Conservation (phyloP, 768 basidiomycete genomes). For the Russula griseocarnosa region DNA sequence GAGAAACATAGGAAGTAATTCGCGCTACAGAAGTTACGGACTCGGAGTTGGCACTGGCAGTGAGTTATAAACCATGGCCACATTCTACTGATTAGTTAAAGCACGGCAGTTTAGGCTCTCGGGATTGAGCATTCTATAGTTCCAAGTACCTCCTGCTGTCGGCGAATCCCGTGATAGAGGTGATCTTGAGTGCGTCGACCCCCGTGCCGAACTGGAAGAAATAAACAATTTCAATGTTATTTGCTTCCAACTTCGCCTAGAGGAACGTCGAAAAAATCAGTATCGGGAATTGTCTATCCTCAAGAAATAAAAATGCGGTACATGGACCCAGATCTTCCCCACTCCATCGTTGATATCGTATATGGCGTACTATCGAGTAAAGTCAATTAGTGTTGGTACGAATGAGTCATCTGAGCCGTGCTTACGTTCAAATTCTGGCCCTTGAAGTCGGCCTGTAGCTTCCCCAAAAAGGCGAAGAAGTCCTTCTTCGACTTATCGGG, state of each 20-base stretch:
- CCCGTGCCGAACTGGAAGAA: conserved; percentile 5
- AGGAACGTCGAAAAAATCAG: neutral
- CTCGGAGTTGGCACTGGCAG: no score
- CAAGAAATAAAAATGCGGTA: neutral
- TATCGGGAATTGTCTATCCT: neutral
- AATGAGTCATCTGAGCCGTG: neutral
- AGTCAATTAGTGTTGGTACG: neutral
- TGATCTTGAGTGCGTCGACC: neutral
- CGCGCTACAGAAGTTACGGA: no score
- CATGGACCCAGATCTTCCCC: conserved; percentile 7
- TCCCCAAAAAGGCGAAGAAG: neutral
- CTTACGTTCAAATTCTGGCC: neutral
- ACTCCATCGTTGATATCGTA: conserved; percentile 2
- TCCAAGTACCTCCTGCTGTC: neutral
- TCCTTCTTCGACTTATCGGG: neutral
- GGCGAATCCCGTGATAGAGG: neutral
- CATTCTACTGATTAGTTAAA: neutral
- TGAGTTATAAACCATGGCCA: neutral
- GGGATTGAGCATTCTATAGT: neutral
- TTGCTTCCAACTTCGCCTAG: neutral
- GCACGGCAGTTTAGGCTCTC: neutral
- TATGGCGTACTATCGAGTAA: neutral
- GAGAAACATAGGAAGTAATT: no score
- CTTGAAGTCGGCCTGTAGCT: neutral
- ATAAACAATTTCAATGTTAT: neutral